Base-by-base conservation (phyloP, 2,329 filamentous ascomycete genomes). In the Zalaria sp. region DNA sequence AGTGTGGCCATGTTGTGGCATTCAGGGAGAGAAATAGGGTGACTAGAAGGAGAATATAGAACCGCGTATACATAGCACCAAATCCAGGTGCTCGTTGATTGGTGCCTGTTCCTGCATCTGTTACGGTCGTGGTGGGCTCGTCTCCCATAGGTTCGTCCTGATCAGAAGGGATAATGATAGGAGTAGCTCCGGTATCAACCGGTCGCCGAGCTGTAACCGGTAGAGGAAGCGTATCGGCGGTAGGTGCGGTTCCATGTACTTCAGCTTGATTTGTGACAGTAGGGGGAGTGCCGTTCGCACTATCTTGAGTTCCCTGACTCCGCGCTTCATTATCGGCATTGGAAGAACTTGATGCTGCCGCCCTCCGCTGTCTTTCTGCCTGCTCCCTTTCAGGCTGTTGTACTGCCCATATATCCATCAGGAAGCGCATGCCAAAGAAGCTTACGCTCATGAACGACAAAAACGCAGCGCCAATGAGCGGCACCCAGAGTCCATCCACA, bases 351-450 rank as follows among this genome's bases (percentile, higher is more conserved):
- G 45, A 46, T 25, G 43, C 37, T 5, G 41, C 43, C 34, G 46
- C 38, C 39, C 47, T 34, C 39, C 42, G 38, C 43, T 50, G 41
- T 49, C 68, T 57, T 41, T 67, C 63, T 43, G 57, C 55, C 37
- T 62, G 56, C 37, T 58, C 58, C 18, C 63, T 57, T 46, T 71
- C 68, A 3, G 70, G 68, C 25, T 65, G 71, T 52, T 80, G 77
- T 2, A 78, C 72, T 18, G 69, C 67, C 76, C 75, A 80, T n/a
- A 81, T 75, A 41, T 79, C 75, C 63, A 78, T 73, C 52, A 80
- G 62, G 49, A 81, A 80, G 40, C 74, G 71, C 62, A 80, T 76
- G 28, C 75, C 75, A 43, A 79, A 73, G 53, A 75, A 74, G 43
- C 72, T 71, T 25, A 78, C 72, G 10, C 72, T 73, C 38, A 78